Percentiles rank a stretch among this genome's conserved stretches.
phyloP scores from a whole-genome alignment of 805 yeast genomes.

The Yamadazyma endophytica region DNA sequence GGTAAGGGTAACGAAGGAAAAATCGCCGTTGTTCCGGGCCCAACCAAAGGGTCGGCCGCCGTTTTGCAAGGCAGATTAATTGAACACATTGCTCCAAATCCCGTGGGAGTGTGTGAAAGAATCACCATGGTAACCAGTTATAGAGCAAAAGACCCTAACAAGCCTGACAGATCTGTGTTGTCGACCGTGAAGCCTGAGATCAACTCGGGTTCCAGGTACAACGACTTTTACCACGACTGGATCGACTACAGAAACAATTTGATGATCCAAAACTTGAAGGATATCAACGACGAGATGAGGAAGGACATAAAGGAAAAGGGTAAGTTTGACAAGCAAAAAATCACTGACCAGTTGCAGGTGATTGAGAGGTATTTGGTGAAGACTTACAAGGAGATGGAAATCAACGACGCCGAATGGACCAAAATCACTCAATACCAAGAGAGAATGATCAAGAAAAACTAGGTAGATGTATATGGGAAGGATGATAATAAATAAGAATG shows the following conservation, averaged over 20 bases:
- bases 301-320: conserved; percentile 11
- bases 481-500: no score
- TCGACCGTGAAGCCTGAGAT: conserved; percentile 37
- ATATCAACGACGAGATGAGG: conserved; percentile 11
- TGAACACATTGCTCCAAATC: conserved; percentile 39
- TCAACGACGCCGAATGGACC: conserved; percentile 10
- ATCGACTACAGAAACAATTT: conserved; percentile 24
- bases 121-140: conserved; percentile 42
- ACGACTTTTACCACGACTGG: conserved; percentile 37
- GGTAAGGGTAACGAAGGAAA: conserved; percentile 25
- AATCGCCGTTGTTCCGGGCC: conserved; percentile 21
- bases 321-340: conserved; percentile 21
- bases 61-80: conserved; percentile 38
- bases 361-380: conserved; percentile 18
- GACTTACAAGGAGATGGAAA: conserved; percentile 26
- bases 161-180: conserved; percentile 28
- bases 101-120: conserved; percentile 31
- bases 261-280: conserved; percentile 20
- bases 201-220: conserved; percentile 29
- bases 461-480: no score
- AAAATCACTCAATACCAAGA: conserved; percentile 1
- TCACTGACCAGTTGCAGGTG: conserved; percentile 17
- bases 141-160: conserved; percentile 26
- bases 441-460: background rate
- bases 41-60: conserved; percentile 33